A percentile compares a stretch with the other conserved stretches of the same genome.
phyloP scores from a whole-genome alignment of 2,329 filamentous ascomycete species.

The Hypoxylon sp. region DNA sequence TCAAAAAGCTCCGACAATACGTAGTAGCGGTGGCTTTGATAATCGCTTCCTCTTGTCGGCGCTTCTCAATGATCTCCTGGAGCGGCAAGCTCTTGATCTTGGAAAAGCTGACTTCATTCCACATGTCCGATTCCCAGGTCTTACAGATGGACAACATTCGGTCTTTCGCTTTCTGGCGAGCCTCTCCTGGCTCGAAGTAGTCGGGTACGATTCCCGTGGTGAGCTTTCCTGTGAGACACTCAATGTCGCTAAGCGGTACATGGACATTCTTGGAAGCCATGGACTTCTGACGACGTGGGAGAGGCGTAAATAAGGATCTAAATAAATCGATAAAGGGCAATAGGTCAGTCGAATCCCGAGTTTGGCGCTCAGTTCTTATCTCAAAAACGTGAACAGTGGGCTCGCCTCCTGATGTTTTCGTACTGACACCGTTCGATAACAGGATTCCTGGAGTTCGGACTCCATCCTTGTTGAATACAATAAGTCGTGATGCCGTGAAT shows the following conservation, averaged over 20 bases:
- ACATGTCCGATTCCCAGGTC: conserved; percentile 79
- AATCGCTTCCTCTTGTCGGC: conserved; percentile 71
- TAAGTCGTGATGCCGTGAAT: conserved; percentile 79
- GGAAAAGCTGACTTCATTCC: conserved; percentile 86
- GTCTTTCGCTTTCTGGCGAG: conserved; percentile 68
- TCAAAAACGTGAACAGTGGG: conserved; percentile 84
- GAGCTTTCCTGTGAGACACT: conserved; percentile 82
- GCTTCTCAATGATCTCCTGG: conserved; percentile 81
- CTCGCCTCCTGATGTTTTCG: conserved; percentile 66
- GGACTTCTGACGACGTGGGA: conserved; percentile 75
- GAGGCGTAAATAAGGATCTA: conserved; percentile 72
- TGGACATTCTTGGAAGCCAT: conserved; percentile 76
- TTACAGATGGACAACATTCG: conserved; percentile 76
- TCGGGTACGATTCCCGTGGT: conserved; percentile 70
- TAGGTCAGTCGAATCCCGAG: conserved; percentile 84
- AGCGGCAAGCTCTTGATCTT: conserved; percentile 86
- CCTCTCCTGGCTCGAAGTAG: conserved; percentile 67
- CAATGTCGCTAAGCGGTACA: conserved; percentile 81
- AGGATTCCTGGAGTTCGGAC: conserved; percentile 86
- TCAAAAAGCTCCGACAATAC: conserved; percentile 81
- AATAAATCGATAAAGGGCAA: conserved; percentile 84
- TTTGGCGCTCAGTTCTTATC: conserved; percentile 75
- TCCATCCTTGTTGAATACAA: conserved; percentile 88
- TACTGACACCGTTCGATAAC: conserved; percentile 78
- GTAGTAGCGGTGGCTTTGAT: conserved; percentile 76